Conservation (phyloP, 345 rosid genomes). For the Eucalyptus leucophloia region DNA sequence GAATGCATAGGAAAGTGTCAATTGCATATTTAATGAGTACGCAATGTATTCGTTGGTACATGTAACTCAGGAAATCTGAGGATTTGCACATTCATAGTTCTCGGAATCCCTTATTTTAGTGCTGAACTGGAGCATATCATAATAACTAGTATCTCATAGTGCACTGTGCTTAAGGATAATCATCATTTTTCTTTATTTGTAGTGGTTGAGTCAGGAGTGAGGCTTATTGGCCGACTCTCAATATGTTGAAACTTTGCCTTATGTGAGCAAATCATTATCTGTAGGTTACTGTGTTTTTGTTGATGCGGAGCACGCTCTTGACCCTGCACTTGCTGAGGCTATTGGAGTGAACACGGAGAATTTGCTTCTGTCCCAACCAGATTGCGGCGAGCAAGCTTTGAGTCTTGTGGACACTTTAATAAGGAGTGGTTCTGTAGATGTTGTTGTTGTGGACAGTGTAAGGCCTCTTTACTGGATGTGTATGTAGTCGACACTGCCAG, state of each 20-base stretch:
- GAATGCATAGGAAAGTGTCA: background rate
- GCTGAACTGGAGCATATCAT: background rate
- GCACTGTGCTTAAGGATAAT: background rate
- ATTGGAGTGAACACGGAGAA: constrained; percentile 89
- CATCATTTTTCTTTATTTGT: background rate
- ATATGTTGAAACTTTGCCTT: background rate
- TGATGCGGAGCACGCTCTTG: constrained; percentile 99
- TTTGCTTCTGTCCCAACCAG: constrained; percentile 94
- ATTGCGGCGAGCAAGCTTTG: constrained; percentile 94
- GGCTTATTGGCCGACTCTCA: background rate
- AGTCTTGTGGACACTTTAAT: constrained; percentile 88
- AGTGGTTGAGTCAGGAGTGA: background rate
- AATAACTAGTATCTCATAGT: background rate
- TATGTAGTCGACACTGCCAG: background rate
- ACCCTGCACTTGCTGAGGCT: constrained; percentile 66
- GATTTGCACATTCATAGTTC: background rate
- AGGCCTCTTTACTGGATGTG: constrained; percentile 2
- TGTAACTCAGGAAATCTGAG: background rate
- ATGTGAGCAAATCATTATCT: background rate
- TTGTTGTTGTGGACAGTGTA: constrained; percentile 96
- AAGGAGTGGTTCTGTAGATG: constrained; percentile 93
- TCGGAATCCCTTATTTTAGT: background rate
- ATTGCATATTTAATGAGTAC: background rate
- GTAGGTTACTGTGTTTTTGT: constrained; percentile 87
- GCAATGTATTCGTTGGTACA: background rate